Base-by-base conservation (phyloP, 1,284 basidiomycete species). In the Sporisorium iseilematis-ciliati region DNA sequence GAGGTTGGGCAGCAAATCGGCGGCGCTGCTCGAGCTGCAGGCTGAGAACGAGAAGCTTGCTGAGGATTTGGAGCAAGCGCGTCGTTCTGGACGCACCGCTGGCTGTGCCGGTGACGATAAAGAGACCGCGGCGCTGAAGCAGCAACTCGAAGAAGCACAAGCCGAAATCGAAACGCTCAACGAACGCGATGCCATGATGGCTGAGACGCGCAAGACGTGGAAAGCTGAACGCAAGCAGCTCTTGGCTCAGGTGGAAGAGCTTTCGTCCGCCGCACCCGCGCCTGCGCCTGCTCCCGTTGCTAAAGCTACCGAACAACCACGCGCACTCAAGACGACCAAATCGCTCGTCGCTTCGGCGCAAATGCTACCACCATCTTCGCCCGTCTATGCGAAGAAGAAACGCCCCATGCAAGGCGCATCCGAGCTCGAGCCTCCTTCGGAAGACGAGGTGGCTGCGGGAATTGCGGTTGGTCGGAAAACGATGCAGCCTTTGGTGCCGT, bases 371-470 rank as follows among this genome's bases (percentile, higher is more conserved):
- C 64, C 67, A 2, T 75, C 73, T 1, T 71, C 73, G 35, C 73
- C 73, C 4, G 64, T 71, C 29, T 70, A 69, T n/a, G 57, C 58
- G 14, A 75, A 66, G 57, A 65, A 75, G 52, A 59, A 66, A 49
- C 46, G 46, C 26, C 74, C 74, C 26, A 76, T 76, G 74, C 74
- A 76, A 23, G 74, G 74, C 18, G 74, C 74, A 18, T 67, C 64
- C 20, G 74, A 76, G 56, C 62, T 75, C 25, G 74, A 43, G 4
- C 57, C 58, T 2, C 68, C 57, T 8, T 76, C 74, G 8, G 74
- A 76, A 25, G 64, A 68, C 12, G 43, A 40, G 2, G 48, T 46
- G 2, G 40, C 26, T 8, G 50, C 57, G 8, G 6, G 43, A 21
- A 40, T 55, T 16, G 55, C 62, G 16, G 6, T 31, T 29, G 54